Percentiles rank a stretch among this genome's conserved stretches.
Conservation (phyloP, 805 yeast species). For the Saccharomycopsis fibuligera region DNA sequence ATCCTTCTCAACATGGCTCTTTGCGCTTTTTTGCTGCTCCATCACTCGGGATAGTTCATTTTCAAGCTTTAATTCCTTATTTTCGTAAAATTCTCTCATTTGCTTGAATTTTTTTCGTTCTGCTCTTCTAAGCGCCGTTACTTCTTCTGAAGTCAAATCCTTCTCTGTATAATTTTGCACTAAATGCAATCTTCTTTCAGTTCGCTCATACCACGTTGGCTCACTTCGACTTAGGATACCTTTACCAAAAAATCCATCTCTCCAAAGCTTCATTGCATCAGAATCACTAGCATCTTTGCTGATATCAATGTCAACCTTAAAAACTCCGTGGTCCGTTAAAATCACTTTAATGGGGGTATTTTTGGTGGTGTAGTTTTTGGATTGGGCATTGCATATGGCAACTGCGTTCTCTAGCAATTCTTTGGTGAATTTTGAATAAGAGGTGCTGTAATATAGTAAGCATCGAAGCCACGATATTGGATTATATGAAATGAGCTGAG, state of each 20-base stretch:
- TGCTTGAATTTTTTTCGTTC: slow-evolving; percentile 68
- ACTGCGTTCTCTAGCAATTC: neutral
- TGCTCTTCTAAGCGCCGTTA: slow-evolving; percentile 65
- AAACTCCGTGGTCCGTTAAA: slow-evolving; percentile 26
- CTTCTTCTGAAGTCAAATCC: slow-evolving; percentile 57
- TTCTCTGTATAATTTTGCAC: slow-evolving; percentile 29
- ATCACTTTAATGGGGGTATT: neutral
- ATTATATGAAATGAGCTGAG: slow-evolving; percentile 53
- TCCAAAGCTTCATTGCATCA: slow-evolving; percentile 59
- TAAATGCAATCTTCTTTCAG: slow-evolving; percentile 47
- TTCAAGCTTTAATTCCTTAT: slow-evolving; percentile 36
- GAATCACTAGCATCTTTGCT: slow-evolving; percentile 30
- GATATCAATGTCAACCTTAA: slow-evolving; percentile 31
- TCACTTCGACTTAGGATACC: slow-evolving; percentile 86
- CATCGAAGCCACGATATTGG: slow-evolving; percentile 59
- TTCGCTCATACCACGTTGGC: slow-evolving; percentile 81
- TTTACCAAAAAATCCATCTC: slow-evolving; percentile 87
- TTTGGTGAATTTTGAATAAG: neutral
- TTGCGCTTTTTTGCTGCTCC: slow-evolving; percentile 26
- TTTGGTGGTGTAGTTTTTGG: neutral
- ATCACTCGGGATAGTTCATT: slow-evolving; percentile 21
- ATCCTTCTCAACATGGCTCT: slow-evolving; percentile 25
- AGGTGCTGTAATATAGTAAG: slow-evolving; percentile 30
- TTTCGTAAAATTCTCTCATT: slow-evolving; percentile 58
- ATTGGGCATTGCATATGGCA: neutral